Percentiles rank a stretch among this genome's conserved stretches.
phyloP scores from a whole-genome alignment of 2,329 filamentous ascomycete genomes.

The Nemania serpens region DNA sequence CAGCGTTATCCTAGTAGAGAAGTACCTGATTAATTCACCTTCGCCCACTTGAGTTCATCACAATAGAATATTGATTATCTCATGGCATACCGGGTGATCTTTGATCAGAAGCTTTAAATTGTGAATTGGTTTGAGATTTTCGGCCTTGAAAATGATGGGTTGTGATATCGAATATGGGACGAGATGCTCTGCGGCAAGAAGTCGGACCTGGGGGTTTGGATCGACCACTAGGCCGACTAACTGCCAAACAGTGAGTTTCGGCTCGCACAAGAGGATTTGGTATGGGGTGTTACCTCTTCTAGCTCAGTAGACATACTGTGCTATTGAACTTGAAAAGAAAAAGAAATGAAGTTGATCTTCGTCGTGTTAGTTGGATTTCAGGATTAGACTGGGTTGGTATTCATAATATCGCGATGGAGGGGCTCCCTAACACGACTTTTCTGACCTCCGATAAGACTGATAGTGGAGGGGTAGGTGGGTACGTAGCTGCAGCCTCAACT shows the following conservation, averaged over 20 bases:
- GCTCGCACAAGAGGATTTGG: background rate
- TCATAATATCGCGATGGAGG: slow-evolving; percentile 20
- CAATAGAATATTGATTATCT: background rate
- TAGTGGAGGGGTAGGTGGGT: slow-evolving; percentile 28
- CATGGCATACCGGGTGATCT: slow-evolving; percentile 74
- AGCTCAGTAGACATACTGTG: slow-evolving; percentile 72
- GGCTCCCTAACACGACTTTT: slow-evolving; percentile 24
- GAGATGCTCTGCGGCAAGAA: slow-evolving; percentile 83
- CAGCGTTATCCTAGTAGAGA: slow-evolving; percentile 74
- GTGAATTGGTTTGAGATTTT: slow-evolving; percentile 77
- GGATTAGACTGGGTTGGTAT: too few species aligned
- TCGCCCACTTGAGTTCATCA: background rate
- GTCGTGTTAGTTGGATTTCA: too few species aligned
- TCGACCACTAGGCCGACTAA: slow-evolving; percentile 92
- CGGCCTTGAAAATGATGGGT: slow-evolving; percentile 80
- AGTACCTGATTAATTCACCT: background rate
- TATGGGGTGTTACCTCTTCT: slow-evolving; percentile 60
- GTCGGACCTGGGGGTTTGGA: slow-evolving; percentile 87
- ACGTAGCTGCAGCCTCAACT: background rate
- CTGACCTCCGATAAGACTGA: slow-evolving; percentile 23
- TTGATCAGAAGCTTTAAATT: slow-evolving; percentile 85
- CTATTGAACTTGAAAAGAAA: background rate
- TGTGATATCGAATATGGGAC: slow-evolving; percentile 79
- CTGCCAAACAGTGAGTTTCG: slow-evolving; percentile 50
- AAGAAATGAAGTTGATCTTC: background rate